These are phyloP conservation scores for Aspergillus unguis DNA, from an alignment of 2,329 filamentous ascomycete genomes.

Conservation along the genomic window DNA sequence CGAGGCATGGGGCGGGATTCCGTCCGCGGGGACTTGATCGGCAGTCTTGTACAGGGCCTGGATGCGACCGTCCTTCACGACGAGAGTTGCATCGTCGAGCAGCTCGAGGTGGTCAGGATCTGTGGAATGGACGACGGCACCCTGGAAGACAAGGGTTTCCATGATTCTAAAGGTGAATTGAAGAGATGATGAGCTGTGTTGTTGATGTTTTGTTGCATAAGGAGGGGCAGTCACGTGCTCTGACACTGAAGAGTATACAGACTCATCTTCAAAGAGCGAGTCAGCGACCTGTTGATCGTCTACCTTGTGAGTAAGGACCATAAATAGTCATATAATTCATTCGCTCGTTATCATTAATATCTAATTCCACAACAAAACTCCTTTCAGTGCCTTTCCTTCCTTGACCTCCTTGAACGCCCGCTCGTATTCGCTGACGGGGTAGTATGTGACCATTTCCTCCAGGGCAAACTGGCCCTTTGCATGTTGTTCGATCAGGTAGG, in stretches of 20 bases:
- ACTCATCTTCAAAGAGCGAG: too few species aligned
- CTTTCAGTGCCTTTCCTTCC: conserved; percentile 25
- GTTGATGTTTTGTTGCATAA: too few species aligned
- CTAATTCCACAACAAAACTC: conserved; percentile 27
- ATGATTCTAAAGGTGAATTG: too few species aligned
- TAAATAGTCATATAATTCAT: too few species aligned
- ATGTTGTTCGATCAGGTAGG: conserved; percentile 51
- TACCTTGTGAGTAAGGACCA: too few species aligned
- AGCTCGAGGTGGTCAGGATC: conserved; percentile 27
- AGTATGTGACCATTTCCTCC: conserved; percentile 46
- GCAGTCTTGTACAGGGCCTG: conserved; percentile 23
- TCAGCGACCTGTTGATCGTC: too few species aligned
- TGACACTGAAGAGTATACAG: too few species aligned
- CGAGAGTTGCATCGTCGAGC: conserved; percentile 30
- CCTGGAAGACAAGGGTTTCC: conserved; percentile 24
- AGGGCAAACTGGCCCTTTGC: conserved; percentile 48
- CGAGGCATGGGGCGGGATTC: conserved; percentile 25
- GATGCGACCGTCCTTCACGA: conserved; percentile 32
- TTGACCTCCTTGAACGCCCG: conserved; percentile 26
- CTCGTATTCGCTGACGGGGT: conserved; percentile 33
- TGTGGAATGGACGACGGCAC: conserved; percentile 34
- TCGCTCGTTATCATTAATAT: too few species aligned
- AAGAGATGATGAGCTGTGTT: too few species aligned
- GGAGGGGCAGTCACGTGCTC: too few species aligned
- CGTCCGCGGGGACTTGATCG: conserved; percentile 23